Conservation (phyloP, 345 rosid genomes). For the Mercurialis annua region DNA sequence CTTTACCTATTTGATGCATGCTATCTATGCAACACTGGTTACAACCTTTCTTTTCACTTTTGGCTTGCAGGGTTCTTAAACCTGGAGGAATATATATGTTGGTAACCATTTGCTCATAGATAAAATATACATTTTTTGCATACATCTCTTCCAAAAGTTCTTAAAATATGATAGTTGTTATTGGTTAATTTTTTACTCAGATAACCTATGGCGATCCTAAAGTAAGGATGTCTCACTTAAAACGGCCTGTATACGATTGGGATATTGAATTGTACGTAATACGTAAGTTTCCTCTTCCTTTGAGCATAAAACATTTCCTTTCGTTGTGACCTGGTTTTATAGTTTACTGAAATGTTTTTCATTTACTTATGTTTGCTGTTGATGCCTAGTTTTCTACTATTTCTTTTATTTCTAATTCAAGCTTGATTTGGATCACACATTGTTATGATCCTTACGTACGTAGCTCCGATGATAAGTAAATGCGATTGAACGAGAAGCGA, state of each 20-base stretch:
- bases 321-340: background rate
- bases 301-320: slow-evolving; percentile 3
- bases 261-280: slow-evolving; percentile 62
- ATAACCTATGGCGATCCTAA: slow-evolving; percentile 94
- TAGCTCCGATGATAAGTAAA: background rate
- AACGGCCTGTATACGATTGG: slow-evolving; percentile 61
- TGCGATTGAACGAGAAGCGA: background rate
- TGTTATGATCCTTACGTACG: background rate
- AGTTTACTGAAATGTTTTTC: background rate
- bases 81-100: slow-evolving; percentile 84
- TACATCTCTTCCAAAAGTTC: slow-evolving; percentile 10
- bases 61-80: slow-evolving; percentile 67
- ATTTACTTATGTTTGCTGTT: background rate
- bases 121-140: slow-evolving; percentile 4
- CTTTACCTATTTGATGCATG: background rate
- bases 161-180: slow-evolving; percentile 5
- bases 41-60: slow-evolving; percentile 16
- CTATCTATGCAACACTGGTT: background rate
- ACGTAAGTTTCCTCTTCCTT: slow-evolving; percentile 48
- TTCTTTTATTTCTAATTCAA: background rate
- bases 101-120: slow-evolving; percentile 49
- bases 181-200: slow-evolving; percentile 32
- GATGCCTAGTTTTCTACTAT: background rate
- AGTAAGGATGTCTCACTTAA: slow-evolving; percentile 87
- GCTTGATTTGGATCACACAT: background rate